These are phyloP conservation scores for Pseudonectria buxi DNA, from an alignment of 2,329 filamentous ascomycete species.

Conservation along the genomic window DNA sequence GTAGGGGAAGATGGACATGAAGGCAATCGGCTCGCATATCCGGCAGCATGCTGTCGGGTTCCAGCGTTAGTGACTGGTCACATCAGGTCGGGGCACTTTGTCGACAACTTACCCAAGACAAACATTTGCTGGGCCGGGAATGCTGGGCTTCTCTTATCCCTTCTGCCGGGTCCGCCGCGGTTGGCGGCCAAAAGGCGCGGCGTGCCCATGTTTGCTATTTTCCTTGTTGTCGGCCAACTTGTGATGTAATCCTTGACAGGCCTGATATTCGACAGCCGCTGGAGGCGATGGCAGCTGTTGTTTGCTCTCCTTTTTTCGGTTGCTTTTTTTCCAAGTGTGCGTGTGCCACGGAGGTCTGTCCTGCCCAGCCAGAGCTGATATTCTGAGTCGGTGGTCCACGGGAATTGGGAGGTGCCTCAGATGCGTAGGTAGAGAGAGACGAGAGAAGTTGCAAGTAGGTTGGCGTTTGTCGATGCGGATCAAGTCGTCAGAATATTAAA, in stretches of 20 bases:
- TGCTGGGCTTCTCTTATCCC: slow-evolving; percentile 20
- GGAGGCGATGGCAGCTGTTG: background rate
- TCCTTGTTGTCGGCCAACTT: background rate
- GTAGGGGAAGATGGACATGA: slow-evolving; percentile 99
- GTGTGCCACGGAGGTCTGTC: too few relatives aligned
- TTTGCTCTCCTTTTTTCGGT: too few relatives aligned
- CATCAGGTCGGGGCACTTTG: background rate
- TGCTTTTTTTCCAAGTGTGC: too few relatives aligned
- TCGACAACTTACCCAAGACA: slow-evolving; percentile 39
- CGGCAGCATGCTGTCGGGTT: slow-evolving; percentile 71
- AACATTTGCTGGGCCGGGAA: slow-evolving; percentile 43
- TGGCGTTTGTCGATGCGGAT: too few relatives aligned
- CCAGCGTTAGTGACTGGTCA: slow-evolving; percentile 6
- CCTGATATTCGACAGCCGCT: background rate
- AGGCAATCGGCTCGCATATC: slow-evolving; percentile 97
- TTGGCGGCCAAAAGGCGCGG: slow-evolving; percentile 16
- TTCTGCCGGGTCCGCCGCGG: slow-evolving; percentile 15
- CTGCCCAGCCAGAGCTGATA: too few relatives aligned
- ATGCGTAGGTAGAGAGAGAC: too few relatives aligned
- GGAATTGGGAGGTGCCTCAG: too few relatives aligned
- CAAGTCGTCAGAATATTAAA: background rate
- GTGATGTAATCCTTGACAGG: background rate
- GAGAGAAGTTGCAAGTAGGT: too few relatives aligned
- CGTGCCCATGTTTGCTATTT: slow-evolving; percentile 23
- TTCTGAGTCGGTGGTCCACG: too few relatives aligned